Evolutionary conservation across 805 yeast species (phyloP), one percentile per base, ranked within the genome.

Genomic region (Yarrowia sp.): DNA sequence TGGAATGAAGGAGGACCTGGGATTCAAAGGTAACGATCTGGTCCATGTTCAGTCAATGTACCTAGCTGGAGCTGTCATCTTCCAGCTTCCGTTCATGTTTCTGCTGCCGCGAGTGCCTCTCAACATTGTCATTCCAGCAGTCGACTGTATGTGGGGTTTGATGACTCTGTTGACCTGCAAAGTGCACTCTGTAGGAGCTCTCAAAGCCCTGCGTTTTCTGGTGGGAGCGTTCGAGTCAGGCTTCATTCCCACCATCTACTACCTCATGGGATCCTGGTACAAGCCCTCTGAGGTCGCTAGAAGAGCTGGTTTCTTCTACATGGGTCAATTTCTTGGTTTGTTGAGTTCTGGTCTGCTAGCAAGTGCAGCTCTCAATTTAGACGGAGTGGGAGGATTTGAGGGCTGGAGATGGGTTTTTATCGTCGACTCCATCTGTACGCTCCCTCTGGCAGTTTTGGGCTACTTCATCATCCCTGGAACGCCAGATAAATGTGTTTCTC

Each of bases 281-380:
- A 79, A 85, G 44, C 83, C 87, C 61, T 76, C 77, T 14, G 93
- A 89, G 75, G 84, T 91, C 13, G 91, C 87, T 77, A 83, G 86
- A 74, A 78, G 94, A 66, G 88, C 86, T 75, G 83, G 88, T 38
- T 83, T 86, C 64, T 89, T 89, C 78, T 88, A 89, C 78, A 90
- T 92, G 2, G 92, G 92, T 73, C 92, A 89, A 30, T 88, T 90
- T 70, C 87, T 88, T 3, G 92, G 92, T 67, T 86, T 90, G n/a
- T 81, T 88, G 70, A 92, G 92, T 6, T 87, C 83, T 70, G 69
- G 85, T 69, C 83, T 88, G 70, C 77, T 85, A 52, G 85, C 85
- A 65, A 82, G 86, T 7, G 82, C 84, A 14, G 76, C 84, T 33
- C 79, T 78, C 43, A 77, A 85, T 71, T 79, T 89, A 71, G 81